phyloP scores from a whole-genome alignment of 768 basidiomycete species.

The Mycena alexandri region DNA sequence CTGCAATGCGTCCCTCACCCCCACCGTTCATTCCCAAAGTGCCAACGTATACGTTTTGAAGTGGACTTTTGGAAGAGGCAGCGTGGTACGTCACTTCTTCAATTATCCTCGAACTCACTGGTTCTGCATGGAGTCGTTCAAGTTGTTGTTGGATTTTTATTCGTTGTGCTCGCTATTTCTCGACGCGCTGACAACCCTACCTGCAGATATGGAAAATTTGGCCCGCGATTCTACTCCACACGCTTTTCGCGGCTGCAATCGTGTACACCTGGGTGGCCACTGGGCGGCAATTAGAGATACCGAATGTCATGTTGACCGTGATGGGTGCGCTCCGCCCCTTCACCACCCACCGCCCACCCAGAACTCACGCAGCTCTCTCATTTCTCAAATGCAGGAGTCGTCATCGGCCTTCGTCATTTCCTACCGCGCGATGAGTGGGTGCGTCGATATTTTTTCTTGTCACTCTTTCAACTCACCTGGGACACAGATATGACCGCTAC shows the following conservation, averaged over 20 bases:
- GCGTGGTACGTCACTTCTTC: conserved; percentile 19
- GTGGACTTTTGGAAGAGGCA: conserved; percentile 36
- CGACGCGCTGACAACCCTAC: too few species aligned
- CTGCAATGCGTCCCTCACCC: conserved; percentile 12
- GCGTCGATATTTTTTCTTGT: background rate
- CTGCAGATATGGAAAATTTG: conserved; percentile 71
- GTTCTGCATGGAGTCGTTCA: too few species aligned
- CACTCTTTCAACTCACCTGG: too few species aligned
- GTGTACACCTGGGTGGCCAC: conserved; percentile 12
- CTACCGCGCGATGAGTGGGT: conserved; percentile 67
- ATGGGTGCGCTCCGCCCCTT: conserved; percentile 56
- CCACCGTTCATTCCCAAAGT: conserved; percentile 27
- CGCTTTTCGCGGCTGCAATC: conserved; percentile 57
- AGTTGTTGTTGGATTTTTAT: too few species aligned
- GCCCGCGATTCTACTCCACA: conserved; percentile 74
- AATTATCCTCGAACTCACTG: background rate
- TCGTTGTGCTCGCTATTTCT: too few species aligned
- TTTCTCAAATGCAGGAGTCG: conserved; percentile 58
- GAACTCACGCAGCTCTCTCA: too few species aligned
- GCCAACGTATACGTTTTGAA: conserved; percentile 34
- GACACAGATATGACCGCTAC: conserved; percentile 68
- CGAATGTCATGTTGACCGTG: conserved; percentile 68
- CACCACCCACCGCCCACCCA: too few species aligned
- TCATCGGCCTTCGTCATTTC: conserved; percentile 76
- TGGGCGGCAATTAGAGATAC: conserved; percentile 17